Conservation (phyloP, 352 stramenopile genomes). For the Phytophthora hibernalis region DNA sequence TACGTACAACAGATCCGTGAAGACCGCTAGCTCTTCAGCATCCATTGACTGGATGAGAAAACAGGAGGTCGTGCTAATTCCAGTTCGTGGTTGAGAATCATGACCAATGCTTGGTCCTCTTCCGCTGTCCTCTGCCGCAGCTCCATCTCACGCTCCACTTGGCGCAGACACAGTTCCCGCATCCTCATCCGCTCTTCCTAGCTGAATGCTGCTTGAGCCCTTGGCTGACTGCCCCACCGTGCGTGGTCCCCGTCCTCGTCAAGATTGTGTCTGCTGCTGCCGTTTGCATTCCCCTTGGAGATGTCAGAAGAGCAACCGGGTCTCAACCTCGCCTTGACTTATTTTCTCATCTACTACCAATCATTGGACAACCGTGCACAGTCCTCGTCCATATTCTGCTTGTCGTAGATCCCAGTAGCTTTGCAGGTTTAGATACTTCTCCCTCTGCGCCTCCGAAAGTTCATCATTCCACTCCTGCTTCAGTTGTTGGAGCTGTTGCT, state of each 20-base stretch:
- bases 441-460: background rate
- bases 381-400: background rate
- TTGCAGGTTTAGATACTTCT: background rate
- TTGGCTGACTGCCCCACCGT: too few species aligned
- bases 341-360: too few species aligned
- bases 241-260: too few species aligned
- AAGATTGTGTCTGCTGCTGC: too few species aligned
- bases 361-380: background rate
- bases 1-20: constrained; percentile 7
- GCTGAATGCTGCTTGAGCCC: too few species aligned
- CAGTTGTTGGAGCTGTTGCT: background rate
- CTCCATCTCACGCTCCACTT: background rate
- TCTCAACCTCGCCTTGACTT: too few species aligned
- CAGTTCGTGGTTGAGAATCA: background rate
- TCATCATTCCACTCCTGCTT: background rate
- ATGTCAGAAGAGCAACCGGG: background rate
- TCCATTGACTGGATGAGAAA: constrained; percentile 21
- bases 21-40: background rate
- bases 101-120: background rate
- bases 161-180: background rate
- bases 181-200: too few species aligned
- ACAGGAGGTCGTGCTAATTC: background rate
- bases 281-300: background rate
- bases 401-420: background rate
- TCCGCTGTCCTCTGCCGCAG: background rate